Evolutionary conservation across 2,329 filamentous ascomycete genomes (phyloP), one percentile per base, ranked within the genome.

Genomic region (Magnaporthales sp.): DNA sequence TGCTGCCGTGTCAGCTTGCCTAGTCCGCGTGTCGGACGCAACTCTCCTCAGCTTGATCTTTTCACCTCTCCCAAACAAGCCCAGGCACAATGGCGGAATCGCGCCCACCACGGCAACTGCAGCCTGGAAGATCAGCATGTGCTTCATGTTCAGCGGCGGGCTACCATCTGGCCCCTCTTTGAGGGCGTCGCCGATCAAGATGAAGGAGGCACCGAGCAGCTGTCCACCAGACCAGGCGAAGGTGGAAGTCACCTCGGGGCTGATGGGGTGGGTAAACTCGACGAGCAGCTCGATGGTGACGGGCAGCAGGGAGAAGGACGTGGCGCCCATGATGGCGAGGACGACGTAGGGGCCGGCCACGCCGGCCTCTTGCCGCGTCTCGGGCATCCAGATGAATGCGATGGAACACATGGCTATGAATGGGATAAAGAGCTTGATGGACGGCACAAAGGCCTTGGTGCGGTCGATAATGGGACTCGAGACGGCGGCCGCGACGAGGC

Each of bases 171-270:
- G 72, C 0, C 80, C 81, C 0, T 79, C 86, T 70, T 86, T 86
- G 69, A 98, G 81, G 22, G 89, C 91, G 75, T 93, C 89, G 79
- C 91, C 91, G 67, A 94, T 78, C 31, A 99, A 79, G 72, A 97
- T 91, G 74, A 97, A 97, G 30, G 93, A 78, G 1, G 87, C 93
- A 13, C 95, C 95, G 0, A 96, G 78, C 8, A 97, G 77, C 80
- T 98, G 94, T 0, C 95, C 94, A 6, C 90, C 90, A 1, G 86
- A 85, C 95, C 95, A 98, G 73, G 90, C 91, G 26, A 96, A 81
- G 30, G 91, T 92, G 69, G 87, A 91, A 0, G 91, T 91, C 61
- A 97, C 85, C 77, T 96, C 94, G 0, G 95, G 93, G 56, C 88
- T 89, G 29, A 96, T 87, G 0, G 95, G 95, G 73, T 95, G 91